Conservation (phyloP, 1,284 basidiomycete species). For the Boletus smithii region DNA sequence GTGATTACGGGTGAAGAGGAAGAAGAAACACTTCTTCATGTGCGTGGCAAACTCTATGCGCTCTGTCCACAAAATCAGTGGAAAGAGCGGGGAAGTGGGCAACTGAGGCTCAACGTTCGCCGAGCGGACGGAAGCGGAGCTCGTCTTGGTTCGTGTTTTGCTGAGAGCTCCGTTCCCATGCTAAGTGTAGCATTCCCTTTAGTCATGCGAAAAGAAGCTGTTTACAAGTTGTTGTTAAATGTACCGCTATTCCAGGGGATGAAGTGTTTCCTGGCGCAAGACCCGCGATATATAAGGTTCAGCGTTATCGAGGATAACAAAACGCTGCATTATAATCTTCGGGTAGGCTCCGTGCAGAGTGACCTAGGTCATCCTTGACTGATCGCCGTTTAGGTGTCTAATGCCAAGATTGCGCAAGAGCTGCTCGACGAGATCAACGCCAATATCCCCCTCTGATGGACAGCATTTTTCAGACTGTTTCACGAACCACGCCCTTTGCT, state of each 20-base stretch:
- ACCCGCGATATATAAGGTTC: constrained; percentile 76
- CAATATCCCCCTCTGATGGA: constrained; percentile 45
- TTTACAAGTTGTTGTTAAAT: constrained; percentile 82
- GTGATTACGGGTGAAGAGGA: constrained; percentile 91
- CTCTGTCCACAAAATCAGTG: constrained; percentile 65
- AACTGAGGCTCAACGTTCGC: constrained; percentile 78
- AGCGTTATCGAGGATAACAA: constrained; percentile 68
- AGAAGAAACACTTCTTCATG: constrained; percentile 81
- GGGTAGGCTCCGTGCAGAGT: constrained; percentile 46
- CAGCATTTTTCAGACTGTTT: constrained; percentile 8
- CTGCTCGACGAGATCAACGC: constrained; percentile 54
- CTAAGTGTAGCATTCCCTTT: constrained; percentile 4
- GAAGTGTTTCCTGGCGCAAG: constrained; percentile 74
- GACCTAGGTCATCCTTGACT: neutral
- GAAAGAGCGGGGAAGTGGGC: constrained; percentile 88
- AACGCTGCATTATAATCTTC: constrained; percentile 71
- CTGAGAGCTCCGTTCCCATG: neutral
- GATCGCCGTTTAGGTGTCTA: constrained; percentile 44
- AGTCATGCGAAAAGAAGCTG: constrained; percentile 97
- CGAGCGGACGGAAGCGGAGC: constrained; percentile 65
- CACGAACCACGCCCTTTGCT: constrained; percentile 20
- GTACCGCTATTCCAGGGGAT: constrained; percentile 85
- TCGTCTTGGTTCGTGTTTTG: constrained; percentile 59
- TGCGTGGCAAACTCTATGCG: constrained; percentile 81
- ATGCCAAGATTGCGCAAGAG: constrained; percentile 59